Evolutionary conservation across 2,329 filamentous ascomycete genomes (phyloP).

Genomic region (Beauveria bassiana): DNA sequence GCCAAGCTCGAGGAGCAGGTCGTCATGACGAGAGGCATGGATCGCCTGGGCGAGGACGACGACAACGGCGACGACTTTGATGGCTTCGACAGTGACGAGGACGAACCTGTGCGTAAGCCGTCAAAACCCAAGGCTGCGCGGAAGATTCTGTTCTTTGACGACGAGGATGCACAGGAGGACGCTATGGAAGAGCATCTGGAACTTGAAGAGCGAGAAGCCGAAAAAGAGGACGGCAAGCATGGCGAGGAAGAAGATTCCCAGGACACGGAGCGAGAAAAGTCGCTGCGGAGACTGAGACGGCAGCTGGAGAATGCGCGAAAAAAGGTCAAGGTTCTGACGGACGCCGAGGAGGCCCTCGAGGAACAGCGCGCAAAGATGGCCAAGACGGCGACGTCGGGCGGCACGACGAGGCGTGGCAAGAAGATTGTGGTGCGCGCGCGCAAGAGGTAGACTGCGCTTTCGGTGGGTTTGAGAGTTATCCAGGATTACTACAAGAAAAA

Average conservation of each 20-base stretch:
- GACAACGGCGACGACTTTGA: slow-evolving; percentile 25
- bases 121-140: slow-evolving; percentile 27
- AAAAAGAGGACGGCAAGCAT: slow-evolving; percentile 16
- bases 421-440: slow-evolving; percentile 56
- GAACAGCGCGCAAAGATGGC: slow-evolving; percentile 56
- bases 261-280: slow-evolving; percentile 33
- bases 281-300: slow-evolving; percentile 36
- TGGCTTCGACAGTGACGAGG: slow-evolving; percentile 25
- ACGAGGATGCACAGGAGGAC: slow-evolving; percentile 28
- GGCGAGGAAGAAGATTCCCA: slow-evolving; percentile 19
- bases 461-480: background rate
- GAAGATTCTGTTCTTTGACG: slow-evolving; percentile 47
- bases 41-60: slow-evolving; percentile 27
- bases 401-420: slow-evolving; percentile 50
- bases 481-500: background rate
- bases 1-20: slow-evolving; percentile 45
- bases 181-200: slow-evolving; percentile 22
- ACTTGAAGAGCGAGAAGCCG: slow-evolving; percentile 23
- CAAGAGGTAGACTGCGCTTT: slow-evolving; percentile 40
- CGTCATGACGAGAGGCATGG: slow-evolving; percentile 34
- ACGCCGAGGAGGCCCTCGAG: slow-evolving; percentile 50
- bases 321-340: slow-evolving; percentile 46
- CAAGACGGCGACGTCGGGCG: slow-evolving; percentile 54
- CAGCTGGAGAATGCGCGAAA: slow-evolving; percentile 44
- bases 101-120: slow-evolving; percentile 21